Evolutionary conservation across 1,284 basidiomycete species (phyloP), one percentile per base, ranked within the genome.

Genomic region (Tilletia walkeri): DNA sequence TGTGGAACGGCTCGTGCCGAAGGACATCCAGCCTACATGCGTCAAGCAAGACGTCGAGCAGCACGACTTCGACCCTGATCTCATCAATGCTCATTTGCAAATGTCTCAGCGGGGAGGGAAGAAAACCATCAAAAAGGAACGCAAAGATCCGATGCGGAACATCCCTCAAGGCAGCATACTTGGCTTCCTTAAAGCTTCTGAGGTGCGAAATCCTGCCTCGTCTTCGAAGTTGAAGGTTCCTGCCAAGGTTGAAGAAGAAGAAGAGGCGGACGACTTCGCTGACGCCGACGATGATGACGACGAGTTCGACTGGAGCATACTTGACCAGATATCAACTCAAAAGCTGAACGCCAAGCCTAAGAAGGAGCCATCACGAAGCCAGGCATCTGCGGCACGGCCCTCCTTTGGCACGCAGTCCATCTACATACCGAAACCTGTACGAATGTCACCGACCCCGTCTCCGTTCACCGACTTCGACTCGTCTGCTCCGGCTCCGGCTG

Each of bases 1-100:
- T 82, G 93, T 95, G 61, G 89, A 90, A 74, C 90, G 93, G 0
- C 86, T 99, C 12, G 85, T 99, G 0, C 95, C 96, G 0, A 88
- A 88, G 20, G 87, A 91, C 75, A 85, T 91, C 73, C 89, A 90
- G 53, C 95, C 95, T 0, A 86, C 88, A 73, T 91, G 89, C 74
- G 84, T 93, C 38, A 92, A 96, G 85, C 90, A 91, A 84, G 86
- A 86, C 56, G 93, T 98, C 66, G 82, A 84, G 39, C 81, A 85
- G 65, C 82, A 80, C 20, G 77, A 81, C 38, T 85, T 85, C 71
- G 79, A 83, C 16, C 74, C 82, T 2, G 78, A 71, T 2, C 73
- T 76, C 72, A 72, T 78, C 34, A 69, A 68, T n/a, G 68, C 72
- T 34, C 45, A 41, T 68, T 38, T 50, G 48, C 54, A 34, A 16